Base-by-base conservation (phyloP, 192 early-diverging fungal genomes). In the Coemansia furcata region DNA sequence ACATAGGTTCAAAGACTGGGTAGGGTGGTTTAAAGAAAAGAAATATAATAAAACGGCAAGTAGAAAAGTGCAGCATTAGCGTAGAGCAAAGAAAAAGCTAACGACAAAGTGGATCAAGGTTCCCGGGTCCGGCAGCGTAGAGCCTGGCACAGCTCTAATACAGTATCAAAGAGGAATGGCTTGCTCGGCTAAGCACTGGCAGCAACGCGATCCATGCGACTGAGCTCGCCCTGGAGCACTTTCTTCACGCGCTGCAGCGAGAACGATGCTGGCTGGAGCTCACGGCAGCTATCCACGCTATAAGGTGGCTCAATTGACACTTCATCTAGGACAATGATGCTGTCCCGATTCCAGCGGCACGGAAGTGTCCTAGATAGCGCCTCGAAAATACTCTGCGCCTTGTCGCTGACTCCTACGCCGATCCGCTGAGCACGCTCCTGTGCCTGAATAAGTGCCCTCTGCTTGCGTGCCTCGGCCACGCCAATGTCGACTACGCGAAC, bases 311-410 rank as follows among this genome's bases (percentile, higher is more conserved):
- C 80, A 54, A 94, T 90, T 14, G 87, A 72, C 21, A 94, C 87
- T 68, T 94, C 91, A 69, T 94, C 92, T 78, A 94, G 78, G 5
- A 94, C 91, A 9, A 94, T 77, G 69, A 94, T 94, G 32, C 80
- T 80, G 63, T 89, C 85, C 60, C 90, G 85, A 43, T 74, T 66
- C 92, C 92, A 94, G 15, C 87, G 85, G 65, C 90, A 92, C n/a
- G 92, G 92, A 63, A 94, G 69, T 79, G 92, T 94, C 73, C 90
- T 92, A 36, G 85, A 86, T 32, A 94, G 68, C 14, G 91, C 92
- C 72, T 94, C 90, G 70, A 94, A 94, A 60, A 94, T 89, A 29
- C 85, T 80, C 74, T 94, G 91, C 7, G 84, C 92, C 76, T 86
- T 81, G 38, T 86, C 82, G 54, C 88, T 89, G 19, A 94, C 92